Percentiles rank a stretch among this genome's conserved stretches.
These are phyloP conservation scores for Amanita pallidorosea DNA, from an alignment of 768 basidiomycete genomes.

Conservation along the genomic window DNA sequence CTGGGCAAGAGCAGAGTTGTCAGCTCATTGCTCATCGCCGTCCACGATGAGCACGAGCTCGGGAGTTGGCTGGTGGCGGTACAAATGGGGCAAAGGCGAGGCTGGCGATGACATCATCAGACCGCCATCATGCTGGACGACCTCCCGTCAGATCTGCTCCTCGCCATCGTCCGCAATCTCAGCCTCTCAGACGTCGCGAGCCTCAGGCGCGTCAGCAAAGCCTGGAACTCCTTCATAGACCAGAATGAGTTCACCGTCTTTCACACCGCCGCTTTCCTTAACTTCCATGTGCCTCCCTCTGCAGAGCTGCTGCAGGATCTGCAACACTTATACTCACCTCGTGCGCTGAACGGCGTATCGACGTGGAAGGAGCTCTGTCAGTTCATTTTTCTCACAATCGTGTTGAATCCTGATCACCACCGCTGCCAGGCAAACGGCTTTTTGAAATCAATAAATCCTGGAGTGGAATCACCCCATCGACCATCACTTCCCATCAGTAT, in stretches of 20 bases:
- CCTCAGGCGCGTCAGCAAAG: slow-evolving; percentile 26
- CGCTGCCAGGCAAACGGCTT: slow-evolving; percentile 30
- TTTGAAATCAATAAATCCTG: slow-evolving; percentile 38
- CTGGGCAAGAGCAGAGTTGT: slow-evolving; percentile 35
- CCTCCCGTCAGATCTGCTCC: slow-evolving; percentile 49
- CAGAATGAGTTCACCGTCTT: slow-evolving; percentile 44
- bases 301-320: slow-evolving; percentile 19
- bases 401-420: neutral
- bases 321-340: slow-evolving; percentile 17
- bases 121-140: slow-evolving; percentile 22
- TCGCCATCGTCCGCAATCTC: slow-evolving; percentile 39
- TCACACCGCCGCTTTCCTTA: slow-evolving; percentile 41
- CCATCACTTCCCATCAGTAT: slow-evolving; percentile 20
- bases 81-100: neutral
- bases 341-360: slow-evolving; percentile 24
- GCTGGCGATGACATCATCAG: neutral
- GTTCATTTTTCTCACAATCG: slow-evolving; percentile 10
- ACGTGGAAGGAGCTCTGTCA: slow-evolving; percentile 58
- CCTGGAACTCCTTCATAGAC: slow-evolving; percentile 36
- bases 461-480: slow-evolving; percentile 39
- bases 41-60: no score
- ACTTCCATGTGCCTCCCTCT: slow-evolving; percentile 29
- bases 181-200: slow-evolving; percentile 31
- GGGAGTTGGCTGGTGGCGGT: neutral
- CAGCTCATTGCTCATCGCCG: slow-evolving; percentile 11